These are phyloP conservation scores for Multifurca ochricompacta DNA, from an alignment of 768 basidiomycete genomes.

Conservation along the genomic window DNA sequence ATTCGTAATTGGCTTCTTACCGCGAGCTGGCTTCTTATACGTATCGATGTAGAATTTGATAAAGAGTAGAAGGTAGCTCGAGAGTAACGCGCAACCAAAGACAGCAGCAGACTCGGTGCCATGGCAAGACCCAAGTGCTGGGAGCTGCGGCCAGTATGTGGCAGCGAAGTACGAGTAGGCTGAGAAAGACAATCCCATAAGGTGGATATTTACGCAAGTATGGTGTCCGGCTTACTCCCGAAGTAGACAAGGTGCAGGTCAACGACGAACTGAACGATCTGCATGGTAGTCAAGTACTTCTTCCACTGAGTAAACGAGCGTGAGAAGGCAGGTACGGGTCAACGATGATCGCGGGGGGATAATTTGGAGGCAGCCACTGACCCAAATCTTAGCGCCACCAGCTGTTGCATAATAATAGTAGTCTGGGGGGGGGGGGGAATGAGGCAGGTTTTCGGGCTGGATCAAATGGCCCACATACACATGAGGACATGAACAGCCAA, in stretches of 20 bases:
- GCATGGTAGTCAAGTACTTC: conserved; percentile 93
- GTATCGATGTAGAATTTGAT: conserved; percentile 91
- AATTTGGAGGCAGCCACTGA: conserved; percentile 29
- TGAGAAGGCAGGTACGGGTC: not conserved
- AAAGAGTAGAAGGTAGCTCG: conserved; percentile 89
- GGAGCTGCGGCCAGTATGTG: conserved; percentile 48
- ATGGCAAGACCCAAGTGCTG: conserved; percentile 74
- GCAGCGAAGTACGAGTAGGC: conserved; percentile 80
- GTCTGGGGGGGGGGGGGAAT: conserved; percentile 41
- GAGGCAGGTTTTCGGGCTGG: not conserved
- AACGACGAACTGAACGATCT: conserved; percentile 93
- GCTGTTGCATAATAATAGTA: conserved; percentile 99
- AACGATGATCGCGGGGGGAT: not conserved
- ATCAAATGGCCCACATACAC: conserved; percentile 53
- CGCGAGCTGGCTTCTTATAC: conserved; percentile 54
- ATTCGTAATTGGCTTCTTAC: conserved; percentile 32
- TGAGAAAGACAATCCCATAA: conserved; percentile 14
- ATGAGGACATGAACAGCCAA: conserved; percentile 92
- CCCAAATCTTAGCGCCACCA: conserved; percentile 95
- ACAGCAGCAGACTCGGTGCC: conserved; percentile 84
- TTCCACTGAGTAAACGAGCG: conserved; percentile 69
- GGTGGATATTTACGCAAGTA: not conserved
- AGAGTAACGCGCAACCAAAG: conserved; percentile 82
- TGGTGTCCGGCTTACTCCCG: conserved; percentile 61
- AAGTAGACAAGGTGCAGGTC: conserved; percentile 91